These are phyloP conservation scores for Saccharomyces pastorianus DNA, from an alignment of 1,139 yeast species.

Conservation along the genomic window DNA sequence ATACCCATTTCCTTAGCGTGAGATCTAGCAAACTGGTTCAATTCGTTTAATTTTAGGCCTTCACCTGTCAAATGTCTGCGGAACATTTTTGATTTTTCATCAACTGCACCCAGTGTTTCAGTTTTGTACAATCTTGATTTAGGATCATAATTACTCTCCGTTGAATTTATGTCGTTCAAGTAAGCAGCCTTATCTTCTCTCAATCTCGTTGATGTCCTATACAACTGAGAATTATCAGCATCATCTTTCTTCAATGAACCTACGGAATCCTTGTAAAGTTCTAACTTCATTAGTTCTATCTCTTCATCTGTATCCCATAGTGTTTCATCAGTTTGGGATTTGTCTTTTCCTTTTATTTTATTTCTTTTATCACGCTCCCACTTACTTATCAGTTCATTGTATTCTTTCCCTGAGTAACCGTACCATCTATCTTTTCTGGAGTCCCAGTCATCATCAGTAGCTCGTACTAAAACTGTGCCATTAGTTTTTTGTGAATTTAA, in stretches of 20 bases:
- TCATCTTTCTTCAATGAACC: conserved; percentile 16
- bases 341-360: neutral
- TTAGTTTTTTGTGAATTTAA: neutral
- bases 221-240: conserved; percentile 10
- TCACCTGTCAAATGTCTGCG: conserved; percentile 31
- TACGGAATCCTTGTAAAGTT: conserved; percentile 17
- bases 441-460: conserved; percentile 22
- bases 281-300: conserved; percentile 24
- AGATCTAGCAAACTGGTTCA: conserved; percentile 22
- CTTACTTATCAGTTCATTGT: conserved; percentile 16
- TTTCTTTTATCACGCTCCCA: conserved; percentile 14
- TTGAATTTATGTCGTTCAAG: conserved; percentile 24
- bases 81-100: conserved; percentile 30
- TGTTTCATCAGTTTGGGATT: neutral
- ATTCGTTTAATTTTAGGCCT: conserved; percentile 23
- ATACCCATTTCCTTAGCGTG: conserved; percentile 23
- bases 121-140: conserved; percentile 31
- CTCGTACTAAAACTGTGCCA: conserved; percentile 7
- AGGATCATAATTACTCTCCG: conserved; percentile 29
- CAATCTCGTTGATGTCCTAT: conserved; percentile 23
- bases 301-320: conserved; percentile 27
- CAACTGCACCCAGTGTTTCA: conserved; percentile 25
- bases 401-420: conserved; percentile 28
- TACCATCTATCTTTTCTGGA: conserved; percentile 31
- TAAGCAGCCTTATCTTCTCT: conserved; percentile 32